Evolutionary conservation across 2,329 filamentous ascomycete species (phyloP), one percentile per base, ranked within the genome.

Genomic region (Neonectria magnoliae): DNA sequence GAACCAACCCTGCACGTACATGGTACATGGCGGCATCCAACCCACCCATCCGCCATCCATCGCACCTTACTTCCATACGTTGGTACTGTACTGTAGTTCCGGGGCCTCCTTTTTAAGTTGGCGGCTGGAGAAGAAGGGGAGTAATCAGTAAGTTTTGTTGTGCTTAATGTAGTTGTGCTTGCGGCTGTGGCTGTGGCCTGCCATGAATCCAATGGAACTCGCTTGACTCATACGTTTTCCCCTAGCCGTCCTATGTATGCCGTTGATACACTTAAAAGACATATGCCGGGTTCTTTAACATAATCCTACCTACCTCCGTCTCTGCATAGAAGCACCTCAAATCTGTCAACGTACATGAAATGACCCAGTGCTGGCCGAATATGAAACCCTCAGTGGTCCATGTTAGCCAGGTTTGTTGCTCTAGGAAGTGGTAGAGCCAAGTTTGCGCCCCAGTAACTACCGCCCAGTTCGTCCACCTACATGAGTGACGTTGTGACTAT

Each of bases 1-100:
- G 65, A 38, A 66, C 53, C 58, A 65, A 68, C 60, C 69, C 66
- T 72, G 71, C 71, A 72, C 73, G 66, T 70, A 66, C 69, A 69
- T 60, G 60, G 61, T 52, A 38, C 31, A 63, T 44, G 50, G 57
- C 56, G 55, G 61, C 65, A 65, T 62, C 66, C 60, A 73, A 60
- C 58, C 66, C 64, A 73, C 67, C 56, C 55, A 38, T 53, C 60
- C 64, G 58, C 62, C 58, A 41, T 61, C 58, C 51, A 42, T 51
- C 29, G 31, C 48, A 33, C 22, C 38, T n/a, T 18, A n/a, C 14
- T 10, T 33, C 29, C 25, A 25, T 25, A 5, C 25, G 5, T 29
- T 10, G 9, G 29, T 7, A 8, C 29, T 38, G 29, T 7, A 8
- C 29, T 38, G 36, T 14, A 38, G 16, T 27, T 31, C 16, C 25